A percentile compares a stretch with the other conserved stretches of the same genome.
phyloP scores from a whole-genome alignment of 1,284 basidiomycete genomes.

The Rhodotorula sp. region DNA sequence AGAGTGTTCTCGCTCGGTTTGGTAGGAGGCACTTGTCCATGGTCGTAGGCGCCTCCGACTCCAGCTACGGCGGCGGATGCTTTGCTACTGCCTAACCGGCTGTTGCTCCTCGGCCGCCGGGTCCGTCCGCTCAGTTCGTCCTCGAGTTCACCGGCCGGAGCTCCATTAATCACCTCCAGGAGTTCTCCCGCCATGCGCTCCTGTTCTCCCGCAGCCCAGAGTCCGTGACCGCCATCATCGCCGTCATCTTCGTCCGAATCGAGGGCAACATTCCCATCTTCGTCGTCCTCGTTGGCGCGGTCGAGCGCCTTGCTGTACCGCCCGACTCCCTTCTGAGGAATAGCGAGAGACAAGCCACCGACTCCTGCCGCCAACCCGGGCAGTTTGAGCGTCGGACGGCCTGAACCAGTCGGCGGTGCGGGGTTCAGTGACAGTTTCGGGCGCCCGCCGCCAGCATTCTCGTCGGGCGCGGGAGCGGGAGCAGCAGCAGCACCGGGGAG shows the following conservation, averaged over 20 bases:
- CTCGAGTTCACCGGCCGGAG: slow-evolving; percentile 28
- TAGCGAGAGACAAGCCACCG: slow-evolving; percentile 23
- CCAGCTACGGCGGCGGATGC: slow-evolving; percentile 4
- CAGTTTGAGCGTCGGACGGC: slow-evolving; percentile 27
- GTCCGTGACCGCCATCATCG: slow-evolving; percentile 5
- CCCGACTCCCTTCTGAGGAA: slow-evolving; percentile 19
- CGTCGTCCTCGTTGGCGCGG: slow-evolving; percentile 8
- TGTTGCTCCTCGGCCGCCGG: slow-evolving; percentile 28
- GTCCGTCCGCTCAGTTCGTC: slow-evolving; percentile 38
- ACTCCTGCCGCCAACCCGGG: slow-evolving; percentile 6
- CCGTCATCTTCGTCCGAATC: slow-evolving; percentile 36
- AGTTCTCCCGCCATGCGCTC: slow-evolving; percentile 39
- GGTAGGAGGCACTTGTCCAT: background rate
- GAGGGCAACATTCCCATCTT: slow-evolving; percentile 15
- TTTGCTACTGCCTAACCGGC: slow-evolving; percentile 11
- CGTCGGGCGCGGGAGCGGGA: background rate
- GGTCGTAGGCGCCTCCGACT: background rate
- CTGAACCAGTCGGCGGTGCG: slow-evolving; percentile 6
- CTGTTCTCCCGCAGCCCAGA: slow-evolving; percentile 35
- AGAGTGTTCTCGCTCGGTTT: background rate
- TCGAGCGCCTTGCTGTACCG: slow-evolving; percentile 30
- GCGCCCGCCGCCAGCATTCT: background rate
- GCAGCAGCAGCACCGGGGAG: slow-evolving; percentile 13
- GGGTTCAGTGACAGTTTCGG: slow-evolving; percentile 8
- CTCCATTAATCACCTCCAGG: slow-evolving; percentile 36